phyloP scores from a whole-genome alignment of 2,329 filamentous ascomycete species.

The Daldinia eschscholtzii region DNA sequence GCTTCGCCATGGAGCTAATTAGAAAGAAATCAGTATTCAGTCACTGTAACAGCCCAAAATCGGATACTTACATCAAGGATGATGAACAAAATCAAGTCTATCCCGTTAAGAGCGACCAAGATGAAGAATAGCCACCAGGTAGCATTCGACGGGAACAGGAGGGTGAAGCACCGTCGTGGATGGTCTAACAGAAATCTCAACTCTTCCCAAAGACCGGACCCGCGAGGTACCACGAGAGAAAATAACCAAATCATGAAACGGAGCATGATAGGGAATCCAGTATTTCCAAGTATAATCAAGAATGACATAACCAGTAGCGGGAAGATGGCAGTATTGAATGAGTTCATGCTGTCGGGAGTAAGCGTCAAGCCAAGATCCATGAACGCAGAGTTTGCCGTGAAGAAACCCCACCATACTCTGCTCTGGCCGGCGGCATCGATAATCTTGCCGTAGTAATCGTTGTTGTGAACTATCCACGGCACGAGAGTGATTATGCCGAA shows the following conservation, averaged over 20 bases:
- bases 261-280: conserved; percentile 93
- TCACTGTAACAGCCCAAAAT: neutral
- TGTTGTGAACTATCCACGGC: conserved; percentile 81
- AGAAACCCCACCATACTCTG: conserved; percentile 91
- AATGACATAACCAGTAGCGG: conserved; percentile 83
- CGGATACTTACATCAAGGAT: conserved; percentile 80
- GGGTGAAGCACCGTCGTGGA: conserved; percentile 93
- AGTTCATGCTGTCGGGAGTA: conserved; percentile 93
- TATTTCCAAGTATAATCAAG: conserved; percentile 94
- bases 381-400: conserved; percentile 88
- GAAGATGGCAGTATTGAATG: conserved; percentile 82
- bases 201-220: conserved; percentile 86
- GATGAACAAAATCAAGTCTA: conserved; percentile 92
- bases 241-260: conserved; percentile 90
- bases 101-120: conserved; percentile 81
- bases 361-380: conserved; percentile 96
- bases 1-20: conserved; percentile 75
- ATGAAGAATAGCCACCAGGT: conserved; percentile 98
- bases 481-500: conserved; percentile 79
- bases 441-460: conserved; percentile 71
- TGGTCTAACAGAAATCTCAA: conserved; percentile 92
- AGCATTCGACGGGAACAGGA: conserved; percentile 88
- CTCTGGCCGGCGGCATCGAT: conserved; percentile 73
- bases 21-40: conserved; percentile 39
- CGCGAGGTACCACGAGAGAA: conserved; percentile 74